Evolutionary conservation across 108 stramenopile genomes (phyloP).

Genomic region (Parietichytrium sp.): DNA sequence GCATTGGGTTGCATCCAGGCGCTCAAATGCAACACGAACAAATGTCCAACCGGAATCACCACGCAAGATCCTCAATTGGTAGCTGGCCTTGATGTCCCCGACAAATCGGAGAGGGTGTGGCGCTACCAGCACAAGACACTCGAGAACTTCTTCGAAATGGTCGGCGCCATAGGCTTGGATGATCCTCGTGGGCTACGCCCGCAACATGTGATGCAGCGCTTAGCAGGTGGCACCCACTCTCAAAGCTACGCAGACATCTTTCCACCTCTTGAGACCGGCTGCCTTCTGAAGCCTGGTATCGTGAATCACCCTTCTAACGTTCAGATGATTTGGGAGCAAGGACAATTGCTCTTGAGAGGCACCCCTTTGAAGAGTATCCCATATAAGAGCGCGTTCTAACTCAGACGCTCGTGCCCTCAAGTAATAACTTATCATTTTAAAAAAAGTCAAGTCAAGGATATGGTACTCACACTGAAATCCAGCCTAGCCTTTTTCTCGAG

Average conservation of each 20-base stretch:
- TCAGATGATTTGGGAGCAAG: conserved; percentile 42
- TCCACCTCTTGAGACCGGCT: conserved; percentile 44
- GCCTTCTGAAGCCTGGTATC: conserved; percentile 29
- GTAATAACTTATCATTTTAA: too few relatives aligned
- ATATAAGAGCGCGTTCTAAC: too few relatives aligned
- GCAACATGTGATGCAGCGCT: conserved; percentile 36
- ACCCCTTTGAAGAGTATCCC: conserved; percentile 31
- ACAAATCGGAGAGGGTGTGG: conserved; percentile 67
- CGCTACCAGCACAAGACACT: conserved; percentile 74
- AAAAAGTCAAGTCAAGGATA: too few relatives aligned
- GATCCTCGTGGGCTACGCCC: neutral
- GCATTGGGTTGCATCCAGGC: conserved; percentile 81
- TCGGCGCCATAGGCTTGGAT: conserved; percentile 67
- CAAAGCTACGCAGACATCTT: conserved; percentile 51
- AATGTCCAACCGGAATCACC: conserved; percentile 82
- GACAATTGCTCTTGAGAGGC: conserved; percentile 21
- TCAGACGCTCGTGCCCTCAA: too few relatives aligned
- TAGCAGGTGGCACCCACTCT: conserved; percentile 43
- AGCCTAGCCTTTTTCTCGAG: too few relatives aligned
- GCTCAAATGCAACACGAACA: conserved; percentile 82
- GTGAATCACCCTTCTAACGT: conserved; percentile 41
- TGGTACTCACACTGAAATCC: too few relatives aligned
- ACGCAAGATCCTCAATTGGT: conserved; percentile 69
- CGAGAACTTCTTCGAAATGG: conserved; percentile 67
- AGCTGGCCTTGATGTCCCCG: conserved; percentile 62